Conservation (phyloP, 208 protist genomes). For the Leishmania mexicana region DNA sequence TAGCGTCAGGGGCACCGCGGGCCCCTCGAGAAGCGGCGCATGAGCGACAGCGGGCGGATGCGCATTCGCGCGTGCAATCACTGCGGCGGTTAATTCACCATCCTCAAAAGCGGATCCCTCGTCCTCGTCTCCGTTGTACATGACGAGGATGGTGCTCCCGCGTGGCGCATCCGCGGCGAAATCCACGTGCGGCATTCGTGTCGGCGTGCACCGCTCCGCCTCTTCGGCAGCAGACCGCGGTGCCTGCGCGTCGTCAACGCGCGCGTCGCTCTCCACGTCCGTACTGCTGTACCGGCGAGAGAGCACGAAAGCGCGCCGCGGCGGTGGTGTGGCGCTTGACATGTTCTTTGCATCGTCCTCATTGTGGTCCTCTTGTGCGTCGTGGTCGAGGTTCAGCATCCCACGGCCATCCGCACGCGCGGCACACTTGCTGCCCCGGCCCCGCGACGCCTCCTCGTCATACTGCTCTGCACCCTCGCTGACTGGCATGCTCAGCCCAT, state of each 20-base stretch:
- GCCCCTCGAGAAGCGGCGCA: not conserved
- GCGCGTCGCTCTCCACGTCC: not conserved
- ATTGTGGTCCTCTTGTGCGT: not conserved
- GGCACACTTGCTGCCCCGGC: not conserved
- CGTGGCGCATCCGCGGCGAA: not conserved
- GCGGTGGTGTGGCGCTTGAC: slow-evolving; percentile 39
- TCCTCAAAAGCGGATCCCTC: not conserved
- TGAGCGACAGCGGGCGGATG: not conserved
- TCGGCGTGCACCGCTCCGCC: not conserved
- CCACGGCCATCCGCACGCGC: not conserved
- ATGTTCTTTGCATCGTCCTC: not conserved
- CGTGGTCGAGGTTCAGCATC: not conserved
- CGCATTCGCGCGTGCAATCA: not conserved
- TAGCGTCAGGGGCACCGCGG: not conserved
- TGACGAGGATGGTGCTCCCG: slow-evolving; percentile 10
- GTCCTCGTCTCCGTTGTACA: slow-evolving; percentile 1
- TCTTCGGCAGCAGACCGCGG: slow-evolving; percentile 1
- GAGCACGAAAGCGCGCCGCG: slow-evolving; percentile 57
- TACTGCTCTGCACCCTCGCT: not conserved
- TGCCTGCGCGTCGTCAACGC: not conserved
- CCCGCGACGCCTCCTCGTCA: not conserved
- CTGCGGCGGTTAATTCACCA: no score
- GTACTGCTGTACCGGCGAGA: slow-evolving; percentile 29
- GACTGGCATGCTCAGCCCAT: slow-evolving; percentile 6
- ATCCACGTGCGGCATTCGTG: not conserved